Conservation (phyloP, 2,329 filamentous ascomycete genomes). For the Fusarium cicatricum region DNA sequence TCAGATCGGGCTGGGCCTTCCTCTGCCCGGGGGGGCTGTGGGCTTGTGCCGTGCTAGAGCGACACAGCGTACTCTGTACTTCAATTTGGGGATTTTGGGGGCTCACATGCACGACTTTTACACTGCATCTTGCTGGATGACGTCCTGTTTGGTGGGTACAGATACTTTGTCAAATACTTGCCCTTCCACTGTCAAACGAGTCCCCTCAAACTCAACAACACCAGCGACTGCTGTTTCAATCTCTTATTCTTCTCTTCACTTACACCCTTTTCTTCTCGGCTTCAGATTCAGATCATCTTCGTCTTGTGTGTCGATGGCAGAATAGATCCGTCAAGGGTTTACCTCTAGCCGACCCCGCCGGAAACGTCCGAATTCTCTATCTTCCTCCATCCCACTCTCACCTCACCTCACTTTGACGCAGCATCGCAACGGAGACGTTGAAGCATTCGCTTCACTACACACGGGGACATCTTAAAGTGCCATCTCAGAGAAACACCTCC, state of each 20-base stretch:
- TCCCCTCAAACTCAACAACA: constrained; percentile 26
- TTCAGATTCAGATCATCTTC: background rate
- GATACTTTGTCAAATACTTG: constrained; percentile 19
- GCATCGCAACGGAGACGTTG: constrained; percentile 5
- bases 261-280: background rate
- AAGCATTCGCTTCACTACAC: background rate
- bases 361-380: constrained; percentile 23
- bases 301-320: background rate
- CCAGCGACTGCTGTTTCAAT: constrained; percentile 10
- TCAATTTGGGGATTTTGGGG: background rate
- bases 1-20: constrained; percentile 1
- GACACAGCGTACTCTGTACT: constrained; percentile 30
- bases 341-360: constrained; percentile 21
- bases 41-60: constrained; percentile 2
- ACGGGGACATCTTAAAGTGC: background rate
- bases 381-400: background rate
- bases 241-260: background rate
- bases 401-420: constrained; percentile 11
- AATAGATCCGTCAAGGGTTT: constrained; percentile 9
- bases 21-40: background rate
- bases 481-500: background rate
- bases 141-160: constrained; percentile 23
- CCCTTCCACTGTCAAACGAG: constrained; percentile 5
- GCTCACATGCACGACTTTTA: constrained; percentile 9
- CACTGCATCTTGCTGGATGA: constrained; percentile 19